Percentiles rank a stretch among this genome's conserved stretches.
phyloP scores from a whole-genome alignment of 2,329 filamentous ascomycete species.

The Cylindrodendrum hubeiense region DNA sequence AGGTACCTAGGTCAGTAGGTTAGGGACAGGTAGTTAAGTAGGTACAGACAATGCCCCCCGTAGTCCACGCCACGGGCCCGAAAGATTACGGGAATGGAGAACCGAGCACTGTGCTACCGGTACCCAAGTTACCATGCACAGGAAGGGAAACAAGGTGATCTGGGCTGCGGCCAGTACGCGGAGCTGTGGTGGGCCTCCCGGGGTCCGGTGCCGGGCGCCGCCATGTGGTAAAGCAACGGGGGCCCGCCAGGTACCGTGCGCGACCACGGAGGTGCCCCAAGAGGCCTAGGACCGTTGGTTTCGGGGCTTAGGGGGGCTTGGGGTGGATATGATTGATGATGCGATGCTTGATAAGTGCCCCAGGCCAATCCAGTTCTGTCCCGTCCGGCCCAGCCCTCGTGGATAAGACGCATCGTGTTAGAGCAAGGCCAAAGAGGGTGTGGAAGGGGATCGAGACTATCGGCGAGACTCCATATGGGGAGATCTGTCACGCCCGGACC shows the following conservation, averaged over 20 bases:
- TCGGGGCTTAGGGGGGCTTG: too few species aligned
- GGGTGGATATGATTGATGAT: not conserved
- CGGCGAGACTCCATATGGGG: not conserved
- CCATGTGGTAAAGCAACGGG: conserved; percentile 3
- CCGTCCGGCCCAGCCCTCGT: not conserved
- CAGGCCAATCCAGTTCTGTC: not conserved
- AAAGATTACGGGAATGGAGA: too few species aligned
- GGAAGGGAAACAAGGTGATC: not conserved
- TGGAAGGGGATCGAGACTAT: not conserved
- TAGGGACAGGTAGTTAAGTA: too few species aligned
- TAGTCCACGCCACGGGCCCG: too few species aligned
- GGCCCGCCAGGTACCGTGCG: not conserved
- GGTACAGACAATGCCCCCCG: too few species aligned
- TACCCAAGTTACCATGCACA: too few species aligned
- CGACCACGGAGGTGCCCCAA: too few species aligned
- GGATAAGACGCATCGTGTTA: not conserved
- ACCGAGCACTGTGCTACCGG: too few species aligned
- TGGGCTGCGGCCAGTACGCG: not conserved
- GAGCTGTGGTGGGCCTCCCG: not conserved
- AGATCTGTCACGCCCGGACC: not conserved
- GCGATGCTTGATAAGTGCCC: not conserved
- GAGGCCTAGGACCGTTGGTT: too few species aligned
- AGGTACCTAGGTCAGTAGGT: too few species aligned
- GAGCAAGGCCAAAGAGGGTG: not conserved
- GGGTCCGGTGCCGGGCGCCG: not conserved